These are phyloP conservation scores for Wickerhamomyces canadensis DNA, from an alignment of 805 yeast species.

Conservation along the genomic window DNA sequence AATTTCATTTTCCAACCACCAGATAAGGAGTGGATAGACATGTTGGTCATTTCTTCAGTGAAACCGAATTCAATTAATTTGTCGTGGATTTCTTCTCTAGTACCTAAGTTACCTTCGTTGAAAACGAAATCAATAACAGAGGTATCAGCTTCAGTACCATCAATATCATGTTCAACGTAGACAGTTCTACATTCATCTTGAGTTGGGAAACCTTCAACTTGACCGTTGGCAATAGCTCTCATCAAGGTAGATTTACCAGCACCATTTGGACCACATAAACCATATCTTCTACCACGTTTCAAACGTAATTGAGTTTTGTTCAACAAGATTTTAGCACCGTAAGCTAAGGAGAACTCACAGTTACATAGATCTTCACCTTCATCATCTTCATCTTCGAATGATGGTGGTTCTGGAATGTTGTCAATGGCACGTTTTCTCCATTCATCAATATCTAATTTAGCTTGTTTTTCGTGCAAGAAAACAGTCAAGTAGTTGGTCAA, in stretches of 20 bases:
- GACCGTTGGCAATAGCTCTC: slow-evolving; percentile 97
- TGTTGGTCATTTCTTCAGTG: slow-evolving; percentile 85
- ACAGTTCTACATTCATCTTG: slow-evolving; percentile 99
- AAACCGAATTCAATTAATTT: slow-evolving; percentile 89
- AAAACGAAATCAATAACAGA: slow-evolving; percentile 88
- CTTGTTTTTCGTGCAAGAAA: slow-evolving; percentile 89
- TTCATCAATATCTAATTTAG: slow-evolving; percentile 86
- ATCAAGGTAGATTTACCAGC: slow-evolving; percentile 99
- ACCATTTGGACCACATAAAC: slow-evolving; percentile 99
- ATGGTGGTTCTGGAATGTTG: slow-evolving; percentile 96
- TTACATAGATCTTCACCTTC: slow-evolving; percentile 99
- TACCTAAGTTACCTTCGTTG: slow-evolving; percentile 65
- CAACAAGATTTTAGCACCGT: slow-evolving; percentile 99
- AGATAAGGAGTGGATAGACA: slow-evolving; percentile 95
- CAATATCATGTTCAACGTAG: slow-evolving; percentile 99
- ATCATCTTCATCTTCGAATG: slow-evolving; percentile 94
- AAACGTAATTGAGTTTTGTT: slow-evolving; percentile 99
- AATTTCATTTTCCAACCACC: slow-evolving; percentile 99
- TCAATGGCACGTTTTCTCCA: slow-evolving; percentile 95
- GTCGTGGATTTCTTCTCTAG: slow-evolving; percentile 62
- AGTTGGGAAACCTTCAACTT: slow-evolving; percentile 99
- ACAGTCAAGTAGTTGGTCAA: slow-evolving; percentile 92
- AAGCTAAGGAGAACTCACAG: slow-evolving; percentile 99
- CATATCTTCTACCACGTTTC: slow-evolving; percentile 98
- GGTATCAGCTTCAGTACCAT: slow-evolving; percentile 96